Percentiles rank a stretch among this genome's conserved stretches.
phyloP scores from a whole-genome alignment of 1,139 yeast genomes.

The Saccharomycopsis hybrid region DNA sequence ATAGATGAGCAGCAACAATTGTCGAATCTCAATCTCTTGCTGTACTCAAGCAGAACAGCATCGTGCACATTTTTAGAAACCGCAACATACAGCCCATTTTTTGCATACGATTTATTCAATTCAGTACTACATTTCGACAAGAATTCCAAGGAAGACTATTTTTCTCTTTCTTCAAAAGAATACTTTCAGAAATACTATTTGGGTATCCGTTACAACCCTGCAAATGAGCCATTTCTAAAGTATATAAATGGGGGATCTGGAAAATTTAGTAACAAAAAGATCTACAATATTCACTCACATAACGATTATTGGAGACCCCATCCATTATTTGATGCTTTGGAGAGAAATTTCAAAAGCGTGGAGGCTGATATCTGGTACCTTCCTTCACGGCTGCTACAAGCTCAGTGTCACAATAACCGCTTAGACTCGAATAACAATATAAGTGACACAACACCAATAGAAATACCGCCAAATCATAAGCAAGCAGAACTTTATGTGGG shows the following conservation, averaged over 20 bases:
- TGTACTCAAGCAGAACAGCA: too few relatives aligned
- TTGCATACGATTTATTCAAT: conserved; percentile 11
- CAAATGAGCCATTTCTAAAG: too few relatives aligned
- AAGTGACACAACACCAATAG: conserved; percentile 24
- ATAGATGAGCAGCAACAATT: too few relatives aligned
- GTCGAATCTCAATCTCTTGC: too few relatives aligned
- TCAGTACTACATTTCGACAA: not conserved
- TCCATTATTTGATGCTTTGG: conserved; percentile 48
- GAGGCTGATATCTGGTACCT: conserved; percentile 50
- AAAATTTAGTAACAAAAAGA: not conserved
- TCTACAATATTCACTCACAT: conserved; percentile 41
- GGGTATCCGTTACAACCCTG: too few relatives aligned
- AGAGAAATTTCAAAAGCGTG: conserved; percentile 42
- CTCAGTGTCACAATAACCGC: not conserved
- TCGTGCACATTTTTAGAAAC: too few relatives aligned
- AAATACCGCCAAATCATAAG: not conserved
- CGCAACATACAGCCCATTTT: conserved; percentile 1
- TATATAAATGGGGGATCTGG: too few relatives aligned
- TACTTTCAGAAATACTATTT: too few relatives aligned
- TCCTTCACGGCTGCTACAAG: conserved; percentile 23
- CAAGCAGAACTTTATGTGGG: conserved; percentile 50
- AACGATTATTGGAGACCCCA: conserved; percentile 51
- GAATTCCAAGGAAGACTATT: not conserved
- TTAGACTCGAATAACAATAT: conserved; percentile 22
- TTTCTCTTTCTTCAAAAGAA: not conserved